Conservation (phyloP, 768 basidiomycete species). For the Boletus tomentosulus region DNA sequence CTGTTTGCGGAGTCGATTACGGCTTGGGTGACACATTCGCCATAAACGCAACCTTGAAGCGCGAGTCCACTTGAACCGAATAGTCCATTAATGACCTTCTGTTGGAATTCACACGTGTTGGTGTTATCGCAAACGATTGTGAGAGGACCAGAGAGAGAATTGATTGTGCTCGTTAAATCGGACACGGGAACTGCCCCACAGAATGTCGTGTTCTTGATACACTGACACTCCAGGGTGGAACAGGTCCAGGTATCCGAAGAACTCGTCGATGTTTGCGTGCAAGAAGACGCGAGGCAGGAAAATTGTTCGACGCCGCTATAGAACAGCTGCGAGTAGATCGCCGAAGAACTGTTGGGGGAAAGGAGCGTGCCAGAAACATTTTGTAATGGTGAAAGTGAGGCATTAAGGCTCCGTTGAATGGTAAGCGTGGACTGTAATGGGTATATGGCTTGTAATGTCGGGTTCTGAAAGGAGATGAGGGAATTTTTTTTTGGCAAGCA, state of each 20-base stretch:
- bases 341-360: slow-evolving; percentile 50
- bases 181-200: slow-evolving; percentile 53
- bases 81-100: slow-evolving; percentile 55
- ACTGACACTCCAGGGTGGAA: slow-evolving; percentile 68
- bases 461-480: slow-evolving; percentile 51
- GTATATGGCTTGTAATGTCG: slow-evolving; percentile 74
- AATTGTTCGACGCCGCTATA: slow-evolving; percentile 88
- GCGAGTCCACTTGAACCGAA: slow-evolving; percentile 75
- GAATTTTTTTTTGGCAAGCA: neutral
- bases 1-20: slow-evolving; percentile 59
- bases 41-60: slow-evolving; percentile 72
- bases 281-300: slow-evolving; percentile 70
- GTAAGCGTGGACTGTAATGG: slow-evolving; percentile 70
- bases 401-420: slow-evolving; percentile 71
- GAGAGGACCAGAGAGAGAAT: slow-evolving; percentile 61
- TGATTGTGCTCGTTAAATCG: slow-evolving; percentile 59
- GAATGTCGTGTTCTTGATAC: slow-evolving; percentile 64
- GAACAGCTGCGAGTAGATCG: slow-evolving; percentile 66
- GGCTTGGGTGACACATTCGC: slow-evolving; percentile 83
- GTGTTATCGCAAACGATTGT: slow-evolving; percentile 62
- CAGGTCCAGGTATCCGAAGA: slow-evolving; percentile 61
- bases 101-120: slow-evolving; percentile 73
- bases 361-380: slow-evolving; percentile 26
- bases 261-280: slow-evolving; percentile 52
- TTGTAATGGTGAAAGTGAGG: slow-evolving; percentile 58